Base-by-base conservation (phyloP, 805 yeast genomes). In the Yamadazyma nakazawae region DNA sequence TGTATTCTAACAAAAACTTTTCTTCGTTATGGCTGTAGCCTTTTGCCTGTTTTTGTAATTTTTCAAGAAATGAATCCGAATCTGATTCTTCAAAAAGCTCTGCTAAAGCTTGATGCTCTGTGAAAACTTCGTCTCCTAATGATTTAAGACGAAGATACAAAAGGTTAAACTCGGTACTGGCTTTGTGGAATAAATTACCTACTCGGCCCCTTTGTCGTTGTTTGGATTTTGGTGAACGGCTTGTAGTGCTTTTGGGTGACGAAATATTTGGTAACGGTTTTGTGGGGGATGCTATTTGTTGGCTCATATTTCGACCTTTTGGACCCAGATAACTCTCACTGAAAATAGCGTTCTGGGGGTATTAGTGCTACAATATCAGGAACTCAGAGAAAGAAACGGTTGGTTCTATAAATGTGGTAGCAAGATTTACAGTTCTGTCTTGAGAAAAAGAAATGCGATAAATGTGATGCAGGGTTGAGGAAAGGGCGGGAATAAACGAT, bases 51-150 rank as follows among this genome's bases (percentile, higher is more conserved):
- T 54, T 49, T 19, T 61, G 74, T 51, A 61, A 59, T 34, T 52
- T 37, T 18, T 59, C 62, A 10, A 51, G 12, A 10, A 48, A 17
- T 11, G 49, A 45, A 55, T 59, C 76, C 37, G 45, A 61, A 55
- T 54, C 77, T 53, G 50, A 66, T 48, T 53, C 70, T 8, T 71
- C 72, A 56, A 82, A 82, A 11, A 81, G 61, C 35, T 77, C 80
- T 42, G 72, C 75, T 0, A 76, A 67, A 1, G 70, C 64, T 51
- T 79, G 81, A 64, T 78, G 80, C 3, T 76, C 68, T 16, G 70
- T 66, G 35, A 78, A 67, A 2, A 70, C 71, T 17, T 74, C 79
- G 52, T 80, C 82, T 2, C 82, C 72, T 0, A 80, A 50, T 7
- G 69, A 57, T 46, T 68, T 68, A 21, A 80, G 37, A 51, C 59